phyloP scores from a whole-genome alignment of 257 asterid species.

The Solanum medicagineum region DNA sequence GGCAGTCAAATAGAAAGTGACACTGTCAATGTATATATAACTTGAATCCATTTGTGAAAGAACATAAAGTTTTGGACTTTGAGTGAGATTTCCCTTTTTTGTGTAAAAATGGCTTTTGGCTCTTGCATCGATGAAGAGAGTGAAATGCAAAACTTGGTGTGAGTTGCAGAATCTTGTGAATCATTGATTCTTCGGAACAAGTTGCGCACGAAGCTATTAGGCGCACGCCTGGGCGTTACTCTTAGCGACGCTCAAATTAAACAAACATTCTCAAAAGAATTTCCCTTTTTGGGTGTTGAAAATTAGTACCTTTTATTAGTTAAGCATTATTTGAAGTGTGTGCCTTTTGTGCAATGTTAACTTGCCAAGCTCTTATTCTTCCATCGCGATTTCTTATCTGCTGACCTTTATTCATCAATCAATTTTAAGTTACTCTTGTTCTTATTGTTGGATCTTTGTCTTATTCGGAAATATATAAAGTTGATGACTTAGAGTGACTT shows the following conservation, averaged over 20 bases:
- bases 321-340: background rate
- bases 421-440: background rate
- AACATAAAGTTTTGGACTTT: background rate
- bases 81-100: background rate
- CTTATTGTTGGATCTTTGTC: background rate
- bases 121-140: conserved; percentile 38
- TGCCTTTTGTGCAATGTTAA: background rate
- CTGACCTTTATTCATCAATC: background rate
- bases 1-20: background rate
- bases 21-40: background rate
- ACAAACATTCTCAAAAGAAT: background rate
- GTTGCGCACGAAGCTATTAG: background rate
- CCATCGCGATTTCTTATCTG: background rate
- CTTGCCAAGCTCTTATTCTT: background rate
- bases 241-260: background rate
- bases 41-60: background rate
- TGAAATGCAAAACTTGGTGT: conserved; percentile 12
- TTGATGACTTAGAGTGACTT: background rate
- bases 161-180: background rate
- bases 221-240: background rate
- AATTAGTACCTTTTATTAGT: background rate
- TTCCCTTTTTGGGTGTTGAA: background rate
- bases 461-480: background rate
- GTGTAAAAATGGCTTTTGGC: background rate
- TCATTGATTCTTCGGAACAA: background rate